These are phyloP conservation scores for Leccinum solheimii DNA, from an alignment of 1,284 basidiomycete species.

Conservation along the genomic window DNA sequence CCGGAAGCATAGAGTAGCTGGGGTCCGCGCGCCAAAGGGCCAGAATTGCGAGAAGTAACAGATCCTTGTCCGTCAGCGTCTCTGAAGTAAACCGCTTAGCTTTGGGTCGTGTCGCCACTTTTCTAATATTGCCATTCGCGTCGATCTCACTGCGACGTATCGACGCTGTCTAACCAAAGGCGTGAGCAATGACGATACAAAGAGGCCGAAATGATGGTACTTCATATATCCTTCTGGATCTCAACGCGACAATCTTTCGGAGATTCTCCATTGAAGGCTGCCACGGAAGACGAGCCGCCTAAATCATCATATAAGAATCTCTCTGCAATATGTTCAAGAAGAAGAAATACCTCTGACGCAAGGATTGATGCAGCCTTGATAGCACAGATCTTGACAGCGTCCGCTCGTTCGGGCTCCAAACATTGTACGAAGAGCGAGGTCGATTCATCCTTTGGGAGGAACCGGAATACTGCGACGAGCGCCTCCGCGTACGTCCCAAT, in stretches of 20 bases:
- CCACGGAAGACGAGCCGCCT: slow-evolving; percentile 60
- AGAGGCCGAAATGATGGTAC: slow-evolving; percentile 37
- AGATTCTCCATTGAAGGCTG: slow-evolving; percentile 54
- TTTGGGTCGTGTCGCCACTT: slow-evolving; percentile 57
- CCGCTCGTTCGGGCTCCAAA: slow-evolving; percentile 73
- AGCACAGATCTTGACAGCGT: slow-evolving; percentile 77
- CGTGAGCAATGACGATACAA: slow-evolving; percentile 10
- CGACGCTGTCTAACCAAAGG: slow-evolving; percentile 43
- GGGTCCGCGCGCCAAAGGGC: slow-evolving; percentile 65
- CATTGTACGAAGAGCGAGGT: slow-evolving; percentile 61
- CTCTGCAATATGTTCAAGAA: slow-evolving; percentile 1
- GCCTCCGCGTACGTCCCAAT: slow-evolving; percentile 78
- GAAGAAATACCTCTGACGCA: slow-evolving; percentile 31
- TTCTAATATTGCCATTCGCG: slow-evolving; percentile 52
- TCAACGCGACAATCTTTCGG: slow-evolving; percentile 43
- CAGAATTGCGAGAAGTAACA: slow-evolving; percentile 64
- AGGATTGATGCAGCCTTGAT: slow-evolving; percentile 56
- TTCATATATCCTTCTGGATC: slow-evolving; percentile 56
- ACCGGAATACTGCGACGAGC: slow-evolving; percentile 70
- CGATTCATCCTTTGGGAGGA: slow-evolving; percentile 62
- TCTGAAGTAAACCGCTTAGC: slow-evolving; percentile 57
- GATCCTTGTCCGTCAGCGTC: slow-evolving; percentile 62
- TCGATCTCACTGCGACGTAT: slow-evolving; percentile 58
- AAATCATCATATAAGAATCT: slow-evolving; percentile 10
- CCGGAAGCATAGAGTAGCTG: slow-evolving; percentile 45